A percentile compares a stretch with the other conserved stretches of the same genome.
phyloP scores from a whole-genome alignment of 1,284 basidiomycete genomes.

The Entoloma clypeatum region DNA sequence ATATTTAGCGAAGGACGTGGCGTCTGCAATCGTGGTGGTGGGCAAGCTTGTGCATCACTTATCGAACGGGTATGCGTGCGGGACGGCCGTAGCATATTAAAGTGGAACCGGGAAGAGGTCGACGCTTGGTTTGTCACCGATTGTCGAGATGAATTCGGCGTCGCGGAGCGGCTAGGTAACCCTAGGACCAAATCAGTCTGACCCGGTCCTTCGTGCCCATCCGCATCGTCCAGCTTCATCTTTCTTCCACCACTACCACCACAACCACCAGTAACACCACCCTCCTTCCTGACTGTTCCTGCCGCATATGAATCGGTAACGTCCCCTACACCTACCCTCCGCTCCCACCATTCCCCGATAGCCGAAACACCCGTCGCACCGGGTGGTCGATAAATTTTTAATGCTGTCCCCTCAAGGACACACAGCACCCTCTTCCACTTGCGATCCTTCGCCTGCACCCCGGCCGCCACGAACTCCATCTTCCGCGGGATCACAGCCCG shows the following conservation, averaged over 20 bases:
- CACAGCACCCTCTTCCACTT: constrained; percentile 90
- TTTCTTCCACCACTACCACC: constrained; percentile 15
- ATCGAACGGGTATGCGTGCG: constrained; percentile 32
- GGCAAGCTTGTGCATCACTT: constrained; percentile 32
- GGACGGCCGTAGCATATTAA: constrained; percentile 31
- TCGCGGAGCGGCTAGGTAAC: too few species aligned
- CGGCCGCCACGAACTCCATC: constrained; percentile 88
- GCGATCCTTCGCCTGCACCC: constrained; percentile 84
- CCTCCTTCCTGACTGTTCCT: constrained; percentile 17
- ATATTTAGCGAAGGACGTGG: constrained; percentile 37
- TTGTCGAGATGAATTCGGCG: constrained; percentile 8
- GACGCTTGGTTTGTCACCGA: constrained; percentile 4
- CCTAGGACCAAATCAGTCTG: too few species aligned
- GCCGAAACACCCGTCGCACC: constrained; percentile 45
- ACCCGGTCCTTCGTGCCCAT: too few species aligned
- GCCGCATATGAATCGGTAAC: constrained; percentile 27
- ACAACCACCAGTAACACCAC: constrained; percentile 21
- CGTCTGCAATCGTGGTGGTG: constrained; percentile 20
- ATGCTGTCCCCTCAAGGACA: constrained; percentile 88
- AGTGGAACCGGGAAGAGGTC: constrained; percentile 20
- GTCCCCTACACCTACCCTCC: constrained; percentile 65
- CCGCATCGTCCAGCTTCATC: constrained; percentile 6
- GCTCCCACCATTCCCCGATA: constrained; percentile 74
- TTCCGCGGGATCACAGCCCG: constrained; percentile 87
- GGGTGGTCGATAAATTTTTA: constrained; percentile 75